phyloP scores from a whole-genome alignment of 176 grass and related monocot species.

The Carex cristatella region DNA sequence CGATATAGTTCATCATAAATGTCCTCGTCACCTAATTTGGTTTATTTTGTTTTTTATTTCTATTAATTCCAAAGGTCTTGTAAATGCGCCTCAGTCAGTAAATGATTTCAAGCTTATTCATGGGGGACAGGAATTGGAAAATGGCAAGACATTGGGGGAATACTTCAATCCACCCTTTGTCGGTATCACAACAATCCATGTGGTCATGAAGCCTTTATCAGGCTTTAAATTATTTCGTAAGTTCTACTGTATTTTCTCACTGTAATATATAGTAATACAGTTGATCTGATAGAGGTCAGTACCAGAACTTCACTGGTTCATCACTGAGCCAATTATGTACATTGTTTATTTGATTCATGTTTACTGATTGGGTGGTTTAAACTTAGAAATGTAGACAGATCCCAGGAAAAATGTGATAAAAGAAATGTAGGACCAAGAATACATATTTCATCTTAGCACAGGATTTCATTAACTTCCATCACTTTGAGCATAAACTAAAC shows the following conservation, averaged over 20 bases:
- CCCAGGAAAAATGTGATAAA: background rate
- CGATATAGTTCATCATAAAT: background rate
- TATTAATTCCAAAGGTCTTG: constrained; percentile 1
- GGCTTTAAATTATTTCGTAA: constrained; percentile 15
- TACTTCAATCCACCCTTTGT: constrained; percentile 7
- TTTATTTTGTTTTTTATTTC: background rate
- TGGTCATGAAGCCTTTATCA: constrained; percentile 1
- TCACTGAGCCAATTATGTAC: background rate
- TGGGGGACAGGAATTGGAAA: constrained; percentile 3
- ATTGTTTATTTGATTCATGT: background rate
- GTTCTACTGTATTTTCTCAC: background rate
- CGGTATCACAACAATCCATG: constrained; percentile 6
- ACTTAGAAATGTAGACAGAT: background rate
- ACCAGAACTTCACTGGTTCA: background rate
- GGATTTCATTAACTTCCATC: background rate
- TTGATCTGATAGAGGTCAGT: background rate
- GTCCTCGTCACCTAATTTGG: background rate
- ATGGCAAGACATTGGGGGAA: background rate
- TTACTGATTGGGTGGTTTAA: background rate
- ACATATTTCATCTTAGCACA: background rate
- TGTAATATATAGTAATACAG: background rate
- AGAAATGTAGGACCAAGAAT: background rate
- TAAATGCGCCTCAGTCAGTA: background rate
- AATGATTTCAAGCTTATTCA: constrained; percentile 21
- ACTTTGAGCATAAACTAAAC: background rate